Base-by-base conservation (phyloP, 2,329 filamentous ascomycete species). In the Cladosporium sphaerospermum region DNA sequence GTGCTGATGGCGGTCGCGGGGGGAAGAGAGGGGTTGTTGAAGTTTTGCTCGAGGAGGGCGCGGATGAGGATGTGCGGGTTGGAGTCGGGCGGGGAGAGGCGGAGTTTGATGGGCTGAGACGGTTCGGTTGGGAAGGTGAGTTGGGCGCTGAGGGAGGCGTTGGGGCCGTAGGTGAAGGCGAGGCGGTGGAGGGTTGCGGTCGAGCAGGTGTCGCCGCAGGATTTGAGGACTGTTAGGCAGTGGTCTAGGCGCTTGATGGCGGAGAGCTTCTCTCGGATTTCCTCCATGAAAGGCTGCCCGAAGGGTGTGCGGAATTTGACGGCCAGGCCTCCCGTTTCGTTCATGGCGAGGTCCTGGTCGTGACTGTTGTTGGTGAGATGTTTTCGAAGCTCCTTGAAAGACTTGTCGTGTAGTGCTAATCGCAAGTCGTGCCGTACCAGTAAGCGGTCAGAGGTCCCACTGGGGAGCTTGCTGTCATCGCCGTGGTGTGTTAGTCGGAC, bases 161-260 rank as follows among this genome's bases (percentile, higher is more conserved):
- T 53, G 51, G 52, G 67, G 49, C 74, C 75, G 66, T 93, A 95
- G n/a, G 76, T 80, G 66, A 93, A 89, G 2, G 78, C 72, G 5
- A 93, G 78, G 56, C 79, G 75, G 59, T 75, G 74, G 52, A 92
- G 73, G 13, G 79, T 82, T 52, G 85, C 76, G 39, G 77, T 73
- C 59, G 84, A 77, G 64, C 79, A 79, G 41, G 73, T 72, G 34
- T 87, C 78, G 48, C 78, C 75, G 59, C 80, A 75, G 57, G 75
- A 73, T 52, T 81, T 74, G 57, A 91, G 79, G 1, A 84, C 82
- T 42, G 83, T 78, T 23, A 89, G 75, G 62, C 88, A 88, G 41
- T 79, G 78, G 37, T 89, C 83, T 28, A 93, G 76, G 16, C 85
- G 80, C 62, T 87, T 82, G 54, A 93, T 80, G 10, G 83, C 80